These are phyloP conservation scores for Solanum gandarillasii DNA, from an alignment of 257 asterid genomes.

Conservation along the genomic window DNA sequence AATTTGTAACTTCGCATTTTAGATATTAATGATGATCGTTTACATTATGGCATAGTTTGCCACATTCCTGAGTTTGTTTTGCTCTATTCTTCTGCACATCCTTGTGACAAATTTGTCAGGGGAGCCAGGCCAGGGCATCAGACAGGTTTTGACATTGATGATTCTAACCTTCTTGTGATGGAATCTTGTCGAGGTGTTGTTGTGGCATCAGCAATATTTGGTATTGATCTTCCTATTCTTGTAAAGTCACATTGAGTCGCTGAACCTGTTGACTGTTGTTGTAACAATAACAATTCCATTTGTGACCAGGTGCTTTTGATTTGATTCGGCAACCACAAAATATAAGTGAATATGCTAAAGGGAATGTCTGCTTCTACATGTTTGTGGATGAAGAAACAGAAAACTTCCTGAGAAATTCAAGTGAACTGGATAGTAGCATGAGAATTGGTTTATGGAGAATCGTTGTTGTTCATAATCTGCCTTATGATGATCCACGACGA, in stretches of 20 bases:
- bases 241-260: not conserved
- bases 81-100: not conserved
- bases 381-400: constrained; percentile 79
- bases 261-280: constrained; percentile 9
- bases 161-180: constrained; percentile 73
- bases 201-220: constrained; percentile 90
- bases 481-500: constrained; percentile 84
- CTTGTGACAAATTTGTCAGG: constrained; percentile 52
- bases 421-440: constrained; percentile 50
- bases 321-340: constrained; percentile 75
- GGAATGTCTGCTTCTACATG: constrained; percentile 72
- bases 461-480: constrained; percentile 64
- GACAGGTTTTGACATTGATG: constrained; percentile 80
- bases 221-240: constrained; percentile 24
- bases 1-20: not conserved
- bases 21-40: not conserved
- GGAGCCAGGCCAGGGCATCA: constrained; percentile 71
- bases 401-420: constrained; percentile 39
- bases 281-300: constrained; percentile 9
- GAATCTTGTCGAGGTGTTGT: constrained; percentile 74
- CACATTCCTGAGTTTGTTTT: not conserved
- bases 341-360: constrained; percentile 55
- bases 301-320: constrained; percentile 73
- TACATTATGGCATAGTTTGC: not conserved
- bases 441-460: constrained; percentile 83